Evolutionary conservation across 257 asterid species (phyloP).

Genomic region (Primulina eburnea): DNA sequence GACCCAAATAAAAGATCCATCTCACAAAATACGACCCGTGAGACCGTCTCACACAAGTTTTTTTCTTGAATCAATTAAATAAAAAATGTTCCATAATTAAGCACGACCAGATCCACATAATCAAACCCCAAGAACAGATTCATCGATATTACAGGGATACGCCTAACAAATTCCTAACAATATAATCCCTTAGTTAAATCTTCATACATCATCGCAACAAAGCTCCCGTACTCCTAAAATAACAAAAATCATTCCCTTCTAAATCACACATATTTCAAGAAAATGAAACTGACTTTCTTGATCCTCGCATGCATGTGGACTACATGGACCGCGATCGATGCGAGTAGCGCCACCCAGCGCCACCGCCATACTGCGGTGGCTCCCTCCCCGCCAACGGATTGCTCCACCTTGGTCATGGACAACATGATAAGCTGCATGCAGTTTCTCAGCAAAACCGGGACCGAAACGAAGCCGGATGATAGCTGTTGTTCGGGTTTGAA

Average conservation of each 20-base stretch:
- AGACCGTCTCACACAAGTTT: too few species aligned
- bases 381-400: neutral
- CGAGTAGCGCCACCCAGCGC: neutral
- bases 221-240: neutral
- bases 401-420: constrained; percentile 14
- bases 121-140: neutral
- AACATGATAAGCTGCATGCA: constrained; percentile 25
- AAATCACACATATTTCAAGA: neutral
- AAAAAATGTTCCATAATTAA: too few species aligned
- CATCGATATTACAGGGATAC: neutral
- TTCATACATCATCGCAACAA: neutral
- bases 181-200: neutral
- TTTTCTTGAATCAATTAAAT: too few species aligned
- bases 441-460: constrained; percentile 13
- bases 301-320: constrained; percentile 3
- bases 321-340: neutral
- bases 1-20: too few species aligned
- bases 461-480: constrained; percentile 16
- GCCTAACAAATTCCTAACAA: neutral
- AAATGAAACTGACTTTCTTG: neutral
- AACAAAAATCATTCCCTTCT: neutral
- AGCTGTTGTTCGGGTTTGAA: constrained; percentile 27
- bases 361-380: constrained; percentile 20
- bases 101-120: neutral
- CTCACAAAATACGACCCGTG: too few species aligned